These are phyloP conservation scores for Fragosphaeria purpurea DNA, from an alignment of 2,329 filamentous ascomycete genomes.

Conservation along the genomic window DNA sequence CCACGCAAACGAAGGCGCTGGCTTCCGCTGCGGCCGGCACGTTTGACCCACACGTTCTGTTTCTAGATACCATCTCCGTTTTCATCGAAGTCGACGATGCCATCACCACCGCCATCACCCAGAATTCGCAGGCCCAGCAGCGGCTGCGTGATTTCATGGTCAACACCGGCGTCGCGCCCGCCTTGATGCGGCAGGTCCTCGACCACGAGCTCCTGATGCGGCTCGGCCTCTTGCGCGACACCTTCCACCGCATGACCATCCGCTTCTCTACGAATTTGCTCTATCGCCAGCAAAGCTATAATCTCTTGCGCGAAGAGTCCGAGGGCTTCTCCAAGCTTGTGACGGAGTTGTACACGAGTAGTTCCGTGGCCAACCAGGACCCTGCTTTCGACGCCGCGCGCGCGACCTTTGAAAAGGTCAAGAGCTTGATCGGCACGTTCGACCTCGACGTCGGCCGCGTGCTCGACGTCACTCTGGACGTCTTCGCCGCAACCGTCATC, in stretches of 20 bases:
- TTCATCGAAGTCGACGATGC: slow-evolving; percentile 60
- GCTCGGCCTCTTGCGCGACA: slow-evolving; percentile 73
- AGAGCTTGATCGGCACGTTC: slow-evolving; percentile 91
- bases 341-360: slow-evolving; percentile 85
- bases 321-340: slow-evolving; percentile 96
- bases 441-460: slow-evolving; percentile 93
- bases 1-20: slow-evolving; percentile 23
- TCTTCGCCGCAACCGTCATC: slow-evolving; percentile 86
- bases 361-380: slow-evolving; percentile 54
- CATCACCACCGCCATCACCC: slow-evolving; percentile 27
- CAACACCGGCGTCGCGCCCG: slow-evolving; percentile 60
- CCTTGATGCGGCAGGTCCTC: slow-evolving; percentile 70
- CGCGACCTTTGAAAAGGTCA: slow-evolving; percentile 83
- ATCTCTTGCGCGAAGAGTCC: slow-evolving; percentile 85
- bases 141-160: slow-evolving; percentile 58
- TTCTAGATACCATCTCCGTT: slow-evolving; percentile 75
- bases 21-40: slow-evolving; percentile 23
- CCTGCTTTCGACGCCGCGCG: slow-evolving; percentile 64
- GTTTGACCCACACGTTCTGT: slow-evolving; percentile 58
- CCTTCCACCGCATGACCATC: slow-evolving; percentile 72
- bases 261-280: slow-evolving; percentile 86
- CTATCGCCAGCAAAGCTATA: slow-evolving; percentile 95
- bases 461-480: slow-evolving; percentile 86
- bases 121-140: slow-evolving; percentile 13
- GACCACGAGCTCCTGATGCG: slow-evolving; percentile 67